Evolutionary conservation across 1,284 basidiomycete genomes (phyloP).

Genomic region (Apiotrichum siamense): DNA sequence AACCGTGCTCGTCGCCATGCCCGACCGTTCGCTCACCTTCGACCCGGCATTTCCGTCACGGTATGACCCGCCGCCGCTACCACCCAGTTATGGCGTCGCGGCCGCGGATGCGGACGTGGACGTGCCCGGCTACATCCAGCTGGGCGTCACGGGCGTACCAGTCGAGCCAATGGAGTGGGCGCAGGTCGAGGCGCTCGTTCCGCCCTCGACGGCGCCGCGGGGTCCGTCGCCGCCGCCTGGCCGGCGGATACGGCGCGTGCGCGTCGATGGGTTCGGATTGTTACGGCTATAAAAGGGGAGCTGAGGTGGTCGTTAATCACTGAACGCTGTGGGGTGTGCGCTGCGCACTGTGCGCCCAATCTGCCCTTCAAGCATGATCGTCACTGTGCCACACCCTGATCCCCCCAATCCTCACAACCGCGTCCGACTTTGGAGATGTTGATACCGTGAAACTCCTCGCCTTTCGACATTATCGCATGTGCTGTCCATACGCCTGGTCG

Average conservation of each 20-base stretch:
- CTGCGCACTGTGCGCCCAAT: too few species aligned
- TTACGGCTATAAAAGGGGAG: background rate
- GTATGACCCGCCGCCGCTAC: background rate
- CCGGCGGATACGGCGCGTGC: background rate
- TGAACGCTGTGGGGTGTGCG: too few species aligned
- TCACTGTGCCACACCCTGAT: too few species aligned
- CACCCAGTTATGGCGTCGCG: background rate
- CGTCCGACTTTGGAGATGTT: too few species aligned
- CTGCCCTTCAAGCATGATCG: too few species aligned
- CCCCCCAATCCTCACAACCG: too few species aligned
- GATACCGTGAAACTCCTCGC: too few species aligned
- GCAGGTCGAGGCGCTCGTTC: slow-evolving; percentile 3
- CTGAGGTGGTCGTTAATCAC: too few species aligned
- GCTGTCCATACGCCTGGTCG: too few species aligned
- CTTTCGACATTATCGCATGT: too few species aligned
- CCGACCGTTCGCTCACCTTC: background rate
- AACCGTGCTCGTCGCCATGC: slow-evolving; percentile 19
- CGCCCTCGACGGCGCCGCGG: background rate
- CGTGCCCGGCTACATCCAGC: slow-evolving; percentile 3
- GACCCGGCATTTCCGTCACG: background rate
- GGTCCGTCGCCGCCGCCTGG: slow-evolving; percentile 1
- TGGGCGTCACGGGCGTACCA: background rate
- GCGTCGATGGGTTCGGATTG: slow-evolving; percentile 7
- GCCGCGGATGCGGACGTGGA: slow-evolving; percentile 5
- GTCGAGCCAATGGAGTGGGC: slow-evolving; percentile 6